Conservation (phyloP, 306 rosid species). For the Trifolium repens region DNA sequence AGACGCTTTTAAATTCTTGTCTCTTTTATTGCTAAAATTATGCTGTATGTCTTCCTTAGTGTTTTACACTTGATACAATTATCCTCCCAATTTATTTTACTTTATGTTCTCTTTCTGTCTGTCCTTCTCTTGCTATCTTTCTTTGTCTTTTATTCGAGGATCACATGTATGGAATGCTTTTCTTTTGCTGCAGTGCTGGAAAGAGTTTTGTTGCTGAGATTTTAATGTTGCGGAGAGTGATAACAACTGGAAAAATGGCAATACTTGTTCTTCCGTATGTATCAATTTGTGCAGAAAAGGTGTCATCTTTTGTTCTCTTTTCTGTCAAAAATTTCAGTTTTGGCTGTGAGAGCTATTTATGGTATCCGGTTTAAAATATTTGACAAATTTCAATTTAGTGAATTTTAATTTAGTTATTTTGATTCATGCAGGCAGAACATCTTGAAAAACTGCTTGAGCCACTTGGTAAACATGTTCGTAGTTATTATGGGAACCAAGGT, state of each 20-base stretch:
- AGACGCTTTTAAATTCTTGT: slow-evolving; percentile 15
- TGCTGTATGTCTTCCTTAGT: slow-evolving; percentile 22
- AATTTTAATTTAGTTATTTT: slow-evolving; percentile 32
- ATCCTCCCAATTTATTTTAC: not conserved
- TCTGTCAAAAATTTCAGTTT: not conserved
- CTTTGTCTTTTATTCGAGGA: slow-evolving; percentile 18
- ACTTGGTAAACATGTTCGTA: slow-evolving; percentile 88
- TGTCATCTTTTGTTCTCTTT: slow-evolving; percentile 35
- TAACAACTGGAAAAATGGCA: slow-evolving; percentile 84
- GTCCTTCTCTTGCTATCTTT: not conserved
- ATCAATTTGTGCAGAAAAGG: slow-evolving; percentile 98
- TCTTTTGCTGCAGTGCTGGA: slow-evolving; percentile 81
- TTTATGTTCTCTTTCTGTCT: slow-evolving; percentile 2
- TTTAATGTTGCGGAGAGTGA: slow-evolving; percentile 84
- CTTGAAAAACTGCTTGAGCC: slow-evolving; percentile 93
- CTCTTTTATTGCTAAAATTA: slow-evolving; percentile 28
- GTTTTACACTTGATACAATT: slow-evolving; percentile 25
- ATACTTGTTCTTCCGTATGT: slow-evolving; percentile 96
- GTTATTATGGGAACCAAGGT: slow-evolving; percentile 97
- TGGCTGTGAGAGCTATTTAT: slow-evolving; percentile 33
- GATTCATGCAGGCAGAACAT: slow-evolving; percentile 81
- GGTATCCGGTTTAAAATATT: slow-evolving; percentile 24
- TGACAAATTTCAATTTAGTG: slow-evolving; percentile 15
- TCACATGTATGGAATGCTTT: slow-evolving; percentile 41
- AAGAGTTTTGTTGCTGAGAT: slow-evolving; percentile 98